Base-by-base conservation (phyloP, 73 alveolate species). In the Blepharisma stoltei region DNA sequence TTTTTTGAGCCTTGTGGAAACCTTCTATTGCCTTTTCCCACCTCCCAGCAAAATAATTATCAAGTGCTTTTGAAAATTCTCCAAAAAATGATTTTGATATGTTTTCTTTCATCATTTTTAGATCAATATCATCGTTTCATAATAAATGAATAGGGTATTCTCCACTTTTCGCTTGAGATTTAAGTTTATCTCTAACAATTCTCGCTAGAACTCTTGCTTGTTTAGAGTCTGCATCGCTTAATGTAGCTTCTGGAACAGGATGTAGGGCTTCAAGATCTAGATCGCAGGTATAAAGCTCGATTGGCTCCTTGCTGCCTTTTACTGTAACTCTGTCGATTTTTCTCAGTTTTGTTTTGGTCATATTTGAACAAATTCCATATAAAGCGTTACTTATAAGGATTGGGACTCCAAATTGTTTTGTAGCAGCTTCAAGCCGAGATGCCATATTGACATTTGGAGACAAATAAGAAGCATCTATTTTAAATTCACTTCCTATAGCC, bases 371-470 rank as follows among this genome's bases (percentile, higher is more conserved):
- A n/a, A 90, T 68, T 6, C 79, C 65, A 52, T 76, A 77, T 18
- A 90, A 67, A 25, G 47, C 71, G 25, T 95, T 93, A 60, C 93
- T 84, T 18, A 90, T 78, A 9, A 90, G 86, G 20, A 90, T 11
- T 14, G 76, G 85, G 6, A 88, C 88, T 46, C 93, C 93, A 81
- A 88, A 90, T 70, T 90, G 83, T 65, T 89, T 90, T 8, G 97
- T 90, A 20, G 95, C 94, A 48, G 94, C 92, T 84, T 88, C 97
- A 47, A 90, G 83, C 49, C 97, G 48, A 0, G 93, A 75, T 14
- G 97, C 95, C 90, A 90, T 84, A 75, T 90, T 90, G n/a, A 90
- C 97, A 88, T 90, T 90, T 20, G 97, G 97, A 6, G 88, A 66
- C 14, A 69, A 43, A 69, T 69, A 69, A 69, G 79, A 38, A 38